Evolutionary conservation across 2,329 filamentous ascomycete species (phyloP).

Genomic region (Aspergillus caelatus): DNA sequence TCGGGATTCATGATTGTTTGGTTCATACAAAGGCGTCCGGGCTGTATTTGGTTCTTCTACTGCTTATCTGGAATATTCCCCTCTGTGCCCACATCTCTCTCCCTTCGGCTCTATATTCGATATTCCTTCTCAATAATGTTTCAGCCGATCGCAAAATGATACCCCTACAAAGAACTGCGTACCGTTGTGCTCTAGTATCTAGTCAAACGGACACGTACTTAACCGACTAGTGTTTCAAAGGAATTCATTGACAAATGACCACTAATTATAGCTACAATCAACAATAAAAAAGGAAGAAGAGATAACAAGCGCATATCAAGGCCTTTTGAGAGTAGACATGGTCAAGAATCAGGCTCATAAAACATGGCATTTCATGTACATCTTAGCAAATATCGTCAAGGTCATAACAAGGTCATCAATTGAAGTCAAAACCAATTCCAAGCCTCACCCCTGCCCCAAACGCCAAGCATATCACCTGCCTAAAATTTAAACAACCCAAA

Average conservation of each 20-base stretch:
- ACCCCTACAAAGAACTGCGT: background rate
- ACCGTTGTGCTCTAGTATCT: background rate
- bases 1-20: background rate
- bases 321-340: slow-evolving; percentile 14
- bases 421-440: slow-evolving; percentile 30
- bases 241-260: background rate
- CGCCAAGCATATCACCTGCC: slow-evolving; percentile 29
- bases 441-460: slow-evolving; percentile 28
- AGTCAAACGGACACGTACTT: background rate
- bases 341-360: slow-evolving; percentile 33
- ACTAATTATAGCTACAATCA: background rate
- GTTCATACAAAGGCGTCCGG: background rate
- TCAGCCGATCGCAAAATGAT: background rate
- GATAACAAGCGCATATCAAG: slow-evolving; percentile 22
- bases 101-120: background rate
- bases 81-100: background rate
- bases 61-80: background rate
- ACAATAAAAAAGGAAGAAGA: no score
- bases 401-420: slow-evolving; percentile 31
- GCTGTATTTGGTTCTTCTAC: background rate
- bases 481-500: slow-evolving; percentile 9
- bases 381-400: slow-evolving; percentile 39
- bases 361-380: slow-evolving; percentile 43
- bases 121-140: background rate
- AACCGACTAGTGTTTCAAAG: background rate